Evolutionary conservation across 23 red algal genomes (phyloP).

Genomic region (Porphyridium purpureum): DNA sequence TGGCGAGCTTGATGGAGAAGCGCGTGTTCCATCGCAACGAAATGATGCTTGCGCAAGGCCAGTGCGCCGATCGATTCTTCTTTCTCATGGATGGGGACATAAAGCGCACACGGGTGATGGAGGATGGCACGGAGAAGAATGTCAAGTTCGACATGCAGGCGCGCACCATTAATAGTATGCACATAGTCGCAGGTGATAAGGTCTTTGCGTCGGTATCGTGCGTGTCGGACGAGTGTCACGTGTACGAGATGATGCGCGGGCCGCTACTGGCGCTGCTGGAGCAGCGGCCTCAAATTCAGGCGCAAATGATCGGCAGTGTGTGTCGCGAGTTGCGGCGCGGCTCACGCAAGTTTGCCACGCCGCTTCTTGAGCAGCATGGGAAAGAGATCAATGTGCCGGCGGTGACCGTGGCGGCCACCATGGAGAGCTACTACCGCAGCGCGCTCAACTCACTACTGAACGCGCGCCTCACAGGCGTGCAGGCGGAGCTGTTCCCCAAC

Average conservation of each 20-base stretch:
- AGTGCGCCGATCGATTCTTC: too few species aligned
- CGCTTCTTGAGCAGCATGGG: constrained; percentile 19
- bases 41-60: too few species aligned
- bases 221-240: constrained; percentile 14
- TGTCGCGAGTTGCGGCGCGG: constrained; percentile 7
- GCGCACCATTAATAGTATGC: constrained; percentile 11
- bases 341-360: constrained; percentile 22
- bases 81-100: too few species aligned
- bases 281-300: constrained; percentile 4
- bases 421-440: constrained; percentile 52
- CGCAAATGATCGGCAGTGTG: constrained; percentile 26
- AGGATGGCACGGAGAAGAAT: too few species aligned
- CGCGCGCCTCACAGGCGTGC: constrained; percentile 23
- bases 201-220: constrained; percentile 21
- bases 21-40: too few species aligned
- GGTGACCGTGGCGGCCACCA: constrained; percentile 28
- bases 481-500: constrained; percentile 29
- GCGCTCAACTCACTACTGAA: constrained; percentile 61
- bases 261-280: constrained; percentile 15
- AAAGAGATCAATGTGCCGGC: constrained; percentile 33
- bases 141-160: too few species aligned
- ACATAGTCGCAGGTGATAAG: constrained; percentile 21
- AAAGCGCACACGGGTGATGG: too few species aligned
- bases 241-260: constrained; percentile 14
- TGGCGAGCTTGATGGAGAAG: too few species aligned